Conservation (phyloP, 371 early-diverging fungal species). For the Ordospora colligata region DNA sequence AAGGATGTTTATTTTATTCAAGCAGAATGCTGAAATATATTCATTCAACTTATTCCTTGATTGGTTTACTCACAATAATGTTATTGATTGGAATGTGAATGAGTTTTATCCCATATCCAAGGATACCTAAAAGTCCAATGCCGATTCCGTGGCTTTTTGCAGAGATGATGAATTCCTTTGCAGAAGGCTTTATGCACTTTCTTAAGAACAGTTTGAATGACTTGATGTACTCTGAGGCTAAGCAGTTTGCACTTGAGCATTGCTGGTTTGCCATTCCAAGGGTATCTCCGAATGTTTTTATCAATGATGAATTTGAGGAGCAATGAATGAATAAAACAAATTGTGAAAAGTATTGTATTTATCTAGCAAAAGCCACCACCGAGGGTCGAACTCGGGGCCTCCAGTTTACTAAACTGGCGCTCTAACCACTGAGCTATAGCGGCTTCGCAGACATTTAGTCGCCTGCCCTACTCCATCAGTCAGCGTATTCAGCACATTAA, state of each 20-base stretch:
- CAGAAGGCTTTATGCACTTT: constrained; percentile 51
- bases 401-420: constrained; percentile 52
- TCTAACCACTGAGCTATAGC: constrained; percentile 51
- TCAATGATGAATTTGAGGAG: too few species aligned
- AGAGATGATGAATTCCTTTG: constrained; percentile 43
- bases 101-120: constrained; percentile 58
- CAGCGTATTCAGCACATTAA: too few species aligned
- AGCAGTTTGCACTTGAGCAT: neutral
- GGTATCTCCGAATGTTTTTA: too few species aligned
- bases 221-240: constrained; percentile 13
- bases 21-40: neutral
- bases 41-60: constrained; percentile 7
- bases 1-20: neutral
- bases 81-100: constrained; percentile 61
- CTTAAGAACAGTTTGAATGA: constrained; percentile 22
- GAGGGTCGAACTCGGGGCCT: constrained; percentile 48
- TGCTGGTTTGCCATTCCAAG: too few species aligned
- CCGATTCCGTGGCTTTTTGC: constrained; percentile 50
- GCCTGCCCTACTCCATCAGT: too few species aligned
- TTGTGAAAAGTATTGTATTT: neutral
- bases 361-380: constrained; percentile 24
- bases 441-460: constrained; percentile 7
- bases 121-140: constrained; percentile 51
- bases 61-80: constrained; percentile 52
- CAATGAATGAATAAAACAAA: neutral